Conservation (phyloP, 1,284 basidiomycete genomes). For the Ceratobasidium sp. region DNA sequence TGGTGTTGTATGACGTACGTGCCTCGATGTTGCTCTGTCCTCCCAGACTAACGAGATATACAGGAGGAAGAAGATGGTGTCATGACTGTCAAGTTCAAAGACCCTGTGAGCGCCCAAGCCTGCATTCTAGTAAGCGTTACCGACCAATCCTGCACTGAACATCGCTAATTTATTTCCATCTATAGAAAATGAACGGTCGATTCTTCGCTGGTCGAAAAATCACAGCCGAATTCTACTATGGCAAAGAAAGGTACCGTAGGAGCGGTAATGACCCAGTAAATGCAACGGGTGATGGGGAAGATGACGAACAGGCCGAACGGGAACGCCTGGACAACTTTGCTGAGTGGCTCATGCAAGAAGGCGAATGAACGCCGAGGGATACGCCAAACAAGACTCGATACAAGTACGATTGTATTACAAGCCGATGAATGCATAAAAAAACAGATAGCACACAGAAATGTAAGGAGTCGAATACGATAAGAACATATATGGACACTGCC, state of each 20-base stretch:
- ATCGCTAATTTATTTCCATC: neutral
- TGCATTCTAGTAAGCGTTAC: conserved; percentile 75
- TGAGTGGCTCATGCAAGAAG: conserved; percentile 65
- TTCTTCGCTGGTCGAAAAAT: conserved; percentile 88
- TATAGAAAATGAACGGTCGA: conserved; percentile 92
- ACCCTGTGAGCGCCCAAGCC: conserved; percentile 84
- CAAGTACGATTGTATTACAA: conserved; percentile 7
- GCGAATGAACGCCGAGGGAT: neutral
- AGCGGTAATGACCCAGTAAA: conserved; percentile 63
- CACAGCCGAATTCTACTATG: conserved; percentile 79
- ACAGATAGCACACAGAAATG: conserved; percentile 7
- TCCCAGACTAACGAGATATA: conserved; percentile 24
- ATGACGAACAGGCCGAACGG: conserved; percentile 73
- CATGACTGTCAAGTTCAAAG: conserved; percentile 96
- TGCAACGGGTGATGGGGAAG: conserved; percentile 63
- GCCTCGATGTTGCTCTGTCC: conserved; percentile 40
- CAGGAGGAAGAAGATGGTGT: conserved; percentile 93
- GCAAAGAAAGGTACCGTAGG: conserved; percentile 81
- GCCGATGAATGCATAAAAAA: conserved; percentile 20
- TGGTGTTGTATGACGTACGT: conserved; percentile 93
- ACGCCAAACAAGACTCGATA: conserved; percentile 4
- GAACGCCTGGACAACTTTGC: conserved; percentile 87
- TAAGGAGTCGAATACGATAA: conserved; percentile 1
- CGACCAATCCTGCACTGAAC: neutral
- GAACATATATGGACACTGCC: conserved; percentile 9